Conservation (phyloP, 1,284 basidiomycete species). For the Mycosarcoma mackinlayi region DNA sequence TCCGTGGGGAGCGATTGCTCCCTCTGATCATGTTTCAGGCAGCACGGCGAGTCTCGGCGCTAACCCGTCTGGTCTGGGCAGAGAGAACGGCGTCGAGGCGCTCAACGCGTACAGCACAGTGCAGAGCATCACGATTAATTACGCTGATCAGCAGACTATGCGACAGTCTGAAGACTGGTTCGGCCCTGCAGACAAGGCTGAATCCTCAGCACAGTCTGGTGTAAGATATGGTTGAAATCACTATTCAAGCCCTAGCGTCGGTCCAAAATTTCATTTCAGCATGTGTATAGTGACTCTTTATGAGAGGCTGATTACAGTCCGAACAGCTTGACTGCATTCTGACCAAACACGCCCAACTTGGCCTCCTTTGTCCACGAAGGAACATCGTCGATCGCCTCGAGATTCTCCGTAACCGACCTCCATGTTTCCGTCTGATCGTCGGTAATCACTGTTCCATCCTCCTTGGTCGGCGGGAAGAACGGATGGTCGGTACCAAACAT, state of each 20-base stretch:
- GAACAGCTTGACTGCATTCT: constrained; percentile 29
- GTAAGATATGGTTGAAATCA: constrained; percentile 22
- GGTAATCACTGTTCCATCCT: constrained; percentile 68
- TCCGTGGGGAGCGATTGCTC: constrained; percentile 78
- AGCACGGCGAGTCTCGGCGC: constrained; percentile 10
- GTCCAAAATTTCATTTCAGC: neutral
- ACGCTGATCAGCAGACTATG: constrained; percentile 18
- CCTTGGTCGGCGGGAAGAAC: constrained; percentile 82
- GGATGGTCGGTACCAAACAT: constrained; percentile 88
- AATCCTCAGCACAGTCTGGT: neutral
- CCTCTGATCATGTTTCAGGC: constrained; percentile 7
- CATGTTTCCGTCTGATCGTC: constrained; percentile 70
- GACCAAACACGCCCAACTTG: constrained; percentile 18
- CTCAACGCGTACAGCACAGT: constrained; percentile 29
- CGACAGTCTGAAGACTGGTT: constrained; percentile 34
- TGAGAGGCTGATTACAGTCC: constrained; percentile 1
- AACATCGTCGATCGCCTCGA: constrained; percentile 79
- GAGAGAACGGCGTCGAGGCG: constrained; percentile 40
- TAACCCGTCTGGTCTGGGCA: constrained; percentile 28
- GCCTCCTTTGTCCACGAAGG: constrained; percentile 36
- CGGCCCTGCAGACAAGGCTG: constrained; percentile 1
- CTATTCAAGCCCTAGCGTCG: neutral
- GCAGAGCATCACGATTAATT: constrained; percentile 33
- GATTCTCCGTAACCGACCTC: constrained; percentile 83
- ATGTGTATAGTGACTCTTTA: neutral